Conservation (phyloP, 768 basidiomycete species). For the Coprinopsis cinerea region DNA sequence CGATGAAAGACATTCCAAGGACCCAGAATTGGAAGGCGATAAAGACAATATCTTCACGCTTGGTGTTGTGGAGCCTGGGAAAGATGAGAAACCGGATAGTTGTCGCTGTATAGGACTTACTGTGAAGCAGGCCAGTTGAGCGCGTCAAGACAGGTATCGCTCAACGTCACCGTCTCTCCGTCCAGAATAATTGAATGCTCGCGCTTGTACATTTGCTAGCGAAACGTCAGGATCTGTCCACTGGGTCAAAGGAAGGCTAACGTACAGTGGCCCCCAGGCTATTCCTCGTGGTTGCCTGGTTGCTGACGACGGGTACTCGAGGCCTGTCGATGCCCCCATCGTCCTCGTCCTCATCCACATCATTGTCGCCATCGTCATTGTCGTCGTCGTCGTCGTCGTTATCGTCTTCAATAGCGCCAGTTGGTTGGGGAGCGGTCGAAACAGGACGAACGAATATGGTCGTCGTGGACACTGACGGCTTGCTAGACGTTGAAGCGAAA, state of each 20-base stretch:
- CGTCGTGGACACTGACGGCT: slow-evolving; percentile 3
- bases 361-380: slow-evolving; percentile 10
- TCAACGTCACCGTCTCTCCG: slow-evolving; percentile 32
- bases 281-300: too few species aligned
- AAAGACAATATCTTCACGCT: slow-evolving; percentile 74
- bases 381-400: slow-evolving; percentile 13
- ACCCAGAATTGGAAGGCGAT: slow-evolving; percentile 80
- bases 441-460: background rate
- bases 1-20: slow-evolving; percentile 70
- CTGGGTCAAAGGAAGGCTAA: background rate
- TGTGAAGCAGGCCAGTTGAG: slow-evolving; percentile 66
- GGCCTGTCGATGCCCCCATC: too few species aligned
- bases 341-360: slow-evolving; percentile 1
- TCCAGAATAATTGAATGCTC: slow-evolving; percentile 16
- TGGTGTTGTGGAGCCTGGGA: slow-evolving; percentile 58
- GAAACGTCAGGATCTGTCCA: background rate
- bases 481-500: background rate
- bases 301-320: too few species aligned
- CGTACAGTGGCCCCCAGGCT: background rate
- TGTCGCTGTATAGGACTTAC: slow-evolving; percentile 34
- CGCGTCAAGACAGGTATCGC: slow-evolving; percentile 47
- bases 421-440: slow-evolving; percentile 2
- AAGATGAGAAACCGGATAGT: slow-evolving; percentile 5
- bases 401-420: slow-evolving; percentile 12
- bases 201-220: background rate